Evolutionary conservation across 768 basidiomycete genomes (phyloP).

Genomic region (Kwoniella pini): DNA sequence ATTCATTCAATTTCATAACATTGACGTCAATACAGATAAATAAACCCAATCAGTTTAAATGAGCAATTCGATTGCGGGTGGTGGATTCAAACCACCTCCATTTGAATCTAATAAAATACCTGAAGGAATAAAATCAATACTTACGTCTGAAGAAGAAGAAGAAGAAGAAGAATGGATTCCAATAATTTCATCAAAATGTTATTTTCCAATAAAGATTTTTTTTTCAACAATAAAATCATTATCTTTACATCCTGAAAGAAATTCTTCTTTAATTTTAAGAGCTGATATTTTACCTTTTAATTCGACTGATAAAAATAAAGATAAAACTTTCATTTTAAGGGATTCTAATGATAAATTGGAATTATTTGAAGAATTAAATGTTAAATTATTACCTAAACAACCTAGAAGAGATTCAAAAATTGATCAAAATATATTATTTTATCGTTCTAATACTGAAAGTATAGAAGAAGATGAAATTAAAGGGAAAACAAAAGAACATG

Average conservation of each 20-base stretch:
- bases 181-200: slow-evolving; percentile 12
- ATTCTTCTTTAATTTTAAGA: slow-evolving; percentile 83
- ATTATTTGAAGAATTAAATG: slow-evolving; percentile 62
- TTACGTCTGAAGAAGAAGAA: too few species aligned
- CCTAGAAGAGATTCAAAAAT: slow-evolving; percentile 72
- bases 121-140: too few species aligned
- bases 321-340: too few species aligned
- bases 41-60: too few species aligned
- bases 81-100: slow-evolving; percentile 3
- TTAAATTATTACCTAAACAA: slow-evolving; percentile 73
- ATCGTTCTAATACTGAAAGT: slow-evolving; percentile 49
- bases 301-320: too few species aligned
- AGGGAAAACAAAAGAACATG: slow-evolving; percentile 38
- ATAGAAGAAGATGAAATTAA: background rate
- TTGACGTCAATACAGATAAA: too few species aligned
- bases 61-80: too few species aligned
- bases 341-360: too few species aligned
- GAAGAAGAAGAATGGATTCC: slow-evolving; percentile 13
- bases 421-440: slow-evolving; percentile 79
- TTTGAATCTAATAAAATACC: background rate
- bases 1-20: too few species aligned
- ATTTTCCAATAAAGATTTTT: slow-evolving; percentile 58
- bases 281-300: slow-evolving; percentile 67
- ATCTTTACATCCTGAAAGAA: slow-evolving; percentile 86
- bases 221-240: slow-evolving; percentile 69